These are phyloP conservation scores for Cercospora sp. DNA, from an alignment of 2,329 filamentous ascomycete genomes.

Conservation along the genomic window DNA sequence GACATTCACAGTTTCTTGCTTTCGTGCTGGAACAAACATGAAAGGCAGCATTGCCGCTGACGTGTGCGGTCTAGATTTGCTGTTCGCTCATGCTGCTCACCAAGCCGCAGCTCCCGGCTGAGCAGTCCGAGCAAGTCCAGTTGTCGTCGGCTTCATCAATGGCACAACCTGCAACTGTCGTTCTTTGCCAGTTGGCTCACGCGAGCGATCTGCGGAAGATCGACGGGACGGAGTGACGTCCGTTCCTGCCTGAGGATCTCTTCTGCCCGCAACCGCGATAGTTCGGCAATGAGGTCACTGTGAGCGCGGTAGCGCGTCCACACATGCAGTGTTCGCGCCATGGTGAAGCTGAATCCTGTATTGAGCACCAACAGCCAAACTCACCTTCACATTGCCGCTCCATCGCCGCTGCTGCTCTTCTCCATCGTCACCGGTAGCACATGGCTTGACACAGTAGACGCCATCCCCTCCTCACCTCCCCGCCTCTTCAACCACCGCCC, in stretches of 20 bases:
- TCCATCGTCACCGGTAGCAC: neutral
- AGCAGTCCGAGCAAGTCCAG: neutral
- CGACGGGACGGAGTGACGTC: neutral
- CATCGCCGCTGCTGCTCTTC: neutral
- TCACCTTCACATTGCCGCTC: neutral
- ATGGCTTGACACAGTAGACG: neutral
- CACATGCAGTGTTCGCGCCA: neutral
- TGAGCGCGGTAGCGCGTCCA: neutral
- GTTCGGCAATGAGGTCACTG: neutral
- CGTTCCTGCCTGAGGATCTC: neutral
- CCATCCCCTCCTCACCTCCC: neutral
- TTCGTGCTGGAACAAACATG: neutral
- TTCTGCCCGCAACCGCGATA: too few species aligned
- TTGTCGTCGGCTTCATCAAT: neutral
- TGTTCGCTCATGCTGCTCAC: neutral
- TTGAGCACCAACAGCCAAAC: neutral
- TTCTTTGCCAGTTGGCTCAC: neutral
- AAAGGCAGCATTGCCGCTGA: neutral
- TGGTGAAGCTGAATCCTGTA: slow-evolving; percentile 1
- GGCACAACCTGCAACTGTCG: neutral
- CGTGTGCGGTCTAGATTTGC: neutral
- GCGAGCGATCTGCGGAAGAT: neutral
- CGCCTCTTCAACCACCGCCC: neutral
- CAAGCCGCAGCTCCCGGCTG: neutral
- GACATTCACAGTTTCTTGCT: neutral